A percentile compares a stretch with the other conserved stretches of the same genome.
Evolutionary conservation across 495 filamentous ascomycete genomes (phyloP).

Genomic region (Pseudomonodictys pantanalensis): DNA sequence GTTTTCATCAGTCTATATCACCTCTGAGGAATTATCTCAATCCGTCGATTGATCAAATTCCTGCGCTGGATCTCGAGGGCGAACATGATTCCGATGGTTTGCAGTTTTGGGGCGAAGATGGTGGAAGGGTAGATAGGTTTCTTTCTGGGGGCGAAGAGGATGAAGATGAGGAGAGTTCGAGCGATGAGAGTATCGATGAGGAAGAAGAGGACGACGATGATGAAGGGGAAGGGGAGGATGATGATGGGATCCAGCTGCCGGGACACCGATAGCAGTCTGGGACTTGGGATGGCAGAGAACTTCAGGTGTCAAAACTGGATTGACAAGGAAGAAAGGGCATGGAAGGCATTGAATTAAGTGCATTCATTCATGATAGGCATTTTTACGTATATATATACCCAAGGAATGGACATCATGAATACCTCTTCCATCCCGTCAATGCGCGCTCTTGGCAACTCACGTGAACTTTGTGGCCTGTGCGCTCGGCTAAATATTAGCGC

Average conservation of each 20-base stretch:
- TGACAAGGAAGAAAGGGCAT: background rate
- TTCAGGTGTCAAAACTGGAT: background rate
- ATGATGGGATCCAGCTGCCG: constrained; percentile 32
- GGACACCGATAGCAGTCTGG: constrained; percentile 22
- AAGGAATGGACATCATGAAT: too few species aligned
- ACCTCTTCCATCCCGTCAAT: too few species aligned
- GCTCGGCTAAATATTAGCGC: constrained; percentile 3
- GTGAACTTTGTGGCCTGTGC: background rate
- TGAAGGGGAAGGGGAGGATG: constrained; percentile 32
- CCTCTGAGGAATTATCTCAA: constrained; percentile 23
- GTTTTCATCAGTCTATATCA: constrained; percentile 13
- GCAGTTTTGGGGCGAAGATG: constrained; percentile 36
- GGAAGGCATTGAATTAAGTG: background rate
- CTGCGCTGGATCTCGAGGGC: constrained; percentile 22
- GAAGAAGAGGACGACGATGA: constrained; percentile 33
- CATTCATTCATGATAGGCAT: background rate
- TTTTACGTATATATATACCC: background rate
- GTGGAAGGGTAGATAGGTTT: constrained; percentile 11
- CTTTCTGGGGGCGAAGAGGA: constrained; percentile 33
- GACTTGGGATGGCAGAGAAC: background rate
- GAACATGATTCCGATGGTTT: constrained; percentile 19
- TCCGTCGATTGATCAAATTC: constrained; percentile 14
- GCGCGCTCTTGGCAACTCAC: too few species aligned
- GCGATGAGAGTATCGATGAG: constrained; percentile 31
- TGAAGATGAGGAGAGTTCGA: constrained; percentile 28